phyloP scores from a whole-genome alignment of 2,329 filamentous ascomycete species.

The Claviceps maximensis region DNA sequence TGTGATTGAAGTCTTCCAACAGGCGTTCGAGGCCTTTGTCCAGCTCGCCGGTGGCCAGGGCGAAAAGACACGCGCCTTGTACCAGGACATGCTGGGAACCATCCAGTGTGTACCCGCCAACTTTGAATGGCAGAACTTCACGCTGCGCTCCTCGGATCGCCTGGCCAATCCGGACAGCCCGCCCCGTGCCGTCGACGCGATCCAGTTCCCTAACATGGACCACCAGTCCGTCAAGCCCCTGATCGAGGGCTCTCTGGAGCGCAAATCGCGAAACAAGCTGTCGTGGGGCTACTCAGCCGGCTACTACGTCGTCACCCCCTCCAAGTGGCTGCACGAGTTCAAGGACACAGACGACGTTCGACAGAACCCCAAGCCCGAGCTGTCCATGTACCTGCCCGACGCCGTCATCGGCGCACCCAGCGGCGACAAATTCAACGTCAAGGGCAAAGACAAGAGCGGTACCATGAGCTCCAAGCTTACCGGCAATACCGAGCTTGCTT shows the following conservation, averaged over 20 bases:
- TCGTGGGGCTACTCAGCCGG: slow-evolving; percentile 61
- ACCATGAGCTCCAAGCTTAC: slow-evolving; percentile 70
- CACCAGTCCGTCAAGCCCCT: slow-evolving; percentile 69
- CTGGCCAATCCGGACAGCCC: slow-evolving; percentile 68
- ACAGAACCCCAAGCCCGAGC: slow-evolving; percentile 67
- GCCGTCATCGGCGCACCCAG: slow-evolving; percentile 59
- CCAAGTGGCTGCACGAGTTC: slow-evolving; percentile 89
- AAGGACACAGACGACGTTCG: slow-evolving; percentile 70
- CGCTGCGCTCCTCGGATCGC: slow-evolving; percentile 52
- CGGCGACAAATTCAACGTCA: slow-evolving; percentile 82
- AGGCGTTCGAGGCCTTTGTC: slow-evolving; percentile 71
- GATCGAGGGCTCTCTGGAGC: slow-evolving; percentile 78
- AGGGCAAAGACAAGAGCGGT: slow-evolving; percentile 83
- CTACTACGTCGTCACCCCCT: slow-evolving; percentile 84
- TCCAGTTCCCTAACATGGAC: slow-evolving; percentile 79
- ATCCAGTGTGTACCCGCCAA: slow-evolving; percentile 67
- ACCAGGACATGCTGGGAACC: slow-evolving; percentile 67
- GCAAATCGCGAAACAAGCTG: slow-evolving; percentile 79
- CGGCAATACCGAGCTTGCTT: slow-evolving; percentile 65
- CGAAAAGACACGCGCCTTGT: slow-evolving; percentile 69
- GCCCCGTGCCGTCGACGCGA: slow-evolving; percentile 57
- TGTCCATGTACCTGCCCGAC: slow-evolving; percentile 86
- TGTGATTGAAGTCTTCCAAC: slow-evolving; percentile 69
- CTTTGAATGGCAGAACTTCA: slow-evolving; percentile 87
- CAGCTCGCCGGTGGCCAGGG: slow-evolving; percentile 67